Percentiles rank a stretch among this genome's conserved stretches.
phyloP scores from a whole-genome alignment of 495 filamentous ascomycete genomes.

The Xanthoparmelia taractica region DNA sequence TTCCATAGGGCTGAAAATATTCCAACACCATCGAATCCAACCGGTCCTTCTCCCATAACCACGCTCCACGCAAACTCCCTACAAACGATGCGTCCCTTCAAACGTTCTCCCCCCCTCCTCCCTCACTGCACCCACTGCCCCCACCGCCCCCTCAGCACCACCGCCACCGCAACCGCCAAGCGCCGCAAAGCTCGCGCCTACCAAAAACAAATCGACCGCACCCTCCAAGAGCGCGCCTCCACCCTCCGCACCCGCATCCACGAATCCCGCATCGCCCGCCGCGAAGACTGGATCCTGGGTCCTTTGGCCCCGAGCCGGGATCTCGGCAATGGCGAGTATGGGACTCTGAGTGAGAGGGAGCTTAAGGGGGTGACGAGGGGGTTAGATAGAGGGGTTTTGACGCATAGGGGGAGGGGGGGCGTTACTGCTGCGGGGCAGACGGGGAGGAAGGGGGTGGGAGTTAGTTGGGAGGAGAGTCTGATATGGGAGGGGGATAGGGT shows the following conservation, averaged over 20 bases:
- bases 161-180: constrained; percentile 1
- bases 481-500: constrained; percentile 21
- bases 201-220: background rate
- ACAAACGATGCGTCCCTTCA: constrained; percentile 12
- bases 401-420: background rate
- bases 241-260: background rate
- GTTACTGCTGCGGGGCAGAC: background rate
- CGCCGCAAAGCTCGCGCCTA: background rate
- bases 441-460: background rate
- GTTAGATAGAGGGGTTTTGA: constrained; percentile 2
- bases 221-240: background rate
- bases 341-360: constrained; percentile 26
- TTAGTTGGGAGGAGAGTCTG: constrained; percentile 13
- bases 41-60: background rate
- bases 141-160: background rate
- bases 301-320: constrained; percentile 67
- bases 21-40: background rate
- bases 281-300: constrained; percentile 69
- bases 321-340: constrained; percentile 46
- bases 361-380: background rate
- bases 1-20: constrained; percentile 13
- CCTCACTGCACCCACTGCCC: background rate
- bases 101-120: background rate
- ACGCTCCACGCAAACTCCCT: background rate
- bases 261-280: constrained; percentile 8